phyloP scores from a whole-genome alignment of 225 moss, liverwort and hornwort species.

The Pleurozium schreberi region DNA sequence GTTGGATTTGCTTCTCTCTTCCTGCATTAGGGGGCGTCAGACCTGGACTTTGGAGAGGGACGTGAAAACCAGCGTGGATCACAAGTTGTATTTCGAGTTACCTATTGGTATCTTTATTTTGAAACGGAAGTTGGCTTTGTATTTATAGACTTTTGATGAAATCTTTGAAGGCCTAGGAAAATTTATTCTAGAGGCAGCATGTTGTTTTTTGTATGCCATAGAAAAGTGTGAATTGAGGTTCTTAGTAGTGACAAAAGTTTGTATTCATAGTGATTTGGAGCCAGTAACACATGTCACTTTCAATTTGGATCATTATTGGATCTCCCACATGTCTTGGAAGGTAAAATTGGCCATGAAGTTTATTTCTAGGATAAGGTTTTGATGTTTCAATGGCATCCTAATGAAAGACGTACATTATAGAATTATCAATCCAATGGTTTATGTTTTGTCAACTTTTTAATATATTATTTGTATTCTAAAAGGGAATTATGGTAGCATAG shows the following conservation, averaged over 20 bases:
- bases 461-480: not conserved
- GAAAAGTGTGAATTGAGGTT: not conserved
- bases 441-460: not conserved
- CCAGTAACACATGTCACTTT: too few relatives aligned
- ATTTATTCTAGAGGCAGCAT: not conserved
- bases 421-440: not conserved
- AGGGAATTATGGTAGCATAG: not conserved
- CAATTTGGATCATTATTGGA: not conserved
- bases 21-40: not conserved
- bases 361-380: not conserved
- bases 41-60: not conserved
- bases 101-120: not conserved
- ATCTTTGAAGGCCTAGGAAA: not conserved
- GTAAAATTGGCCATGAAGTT: not conserved
- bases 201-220: not conserved
- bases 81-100: not conserved
- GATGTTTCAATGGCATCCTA: not conserved
- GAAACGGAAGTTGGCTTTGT: not conserved
- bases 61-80: not conserved
- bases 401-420: not conserved
- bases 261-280: rapidly evolving
- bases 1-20: not conserved
- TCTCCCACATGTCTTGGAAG: rapidly evolving
- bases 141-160: too few relatives aligned
- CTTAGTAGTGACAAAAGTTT: not conserved